These are phyloP conservation scores for Chaetomium sp. DNA, from an alignment of 2,329 filamentous ascomycete genomes.

Conservation along the genomic window DNA sequence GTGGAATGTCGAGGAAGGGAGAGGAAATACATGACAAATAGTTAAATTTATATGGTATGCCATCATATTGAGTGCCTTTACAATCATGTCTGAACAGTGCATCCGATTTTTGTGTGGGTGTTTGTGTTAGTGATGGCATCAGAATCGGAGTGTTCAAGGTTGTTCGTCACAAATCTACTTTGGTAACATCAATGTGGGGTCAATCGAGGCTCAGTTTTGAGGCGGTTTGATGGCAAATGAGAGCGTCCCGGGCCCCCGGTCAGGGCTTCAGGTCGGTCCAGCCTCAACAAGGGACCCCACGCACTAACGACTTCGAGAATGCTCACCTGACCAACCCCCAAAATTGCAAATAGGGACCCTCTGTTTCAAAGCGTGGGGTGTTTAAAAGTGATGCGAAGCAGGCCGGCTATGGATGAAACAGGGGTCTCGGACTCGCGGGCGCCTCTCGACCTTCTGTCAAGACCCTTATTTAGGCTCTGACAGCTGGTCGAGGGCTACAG, in stretches of 20 bases:
- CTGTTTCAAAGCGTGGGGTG: constrained; percentile 26
- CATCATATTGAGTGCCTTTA: neutral
- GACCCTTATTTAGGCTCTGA: neutral
- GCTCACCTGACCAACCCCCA: constrained; percentile 22
- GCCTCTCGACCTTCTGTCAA: neutral
- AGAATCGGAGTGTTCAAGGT: too few species aligned
- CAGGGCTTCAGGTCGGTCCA: constrained; percentile 18
- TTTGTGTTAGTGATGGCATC: neutral
- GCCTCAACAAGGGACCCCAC: constrained; percentile 20
- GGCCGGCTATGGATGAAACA: constrained; percentile 9
- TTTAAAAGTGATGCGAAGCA: neutral
- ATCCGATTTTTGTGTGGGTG: neutral
- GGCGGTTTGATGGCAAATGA: neutral
- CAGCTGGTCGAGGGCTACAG: neutral
- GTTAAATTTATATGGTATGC: neutral
- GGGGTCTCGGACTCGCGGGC: neutral
- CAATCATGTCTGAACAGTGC: neutral
- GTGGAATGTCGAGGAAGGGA: neutral
- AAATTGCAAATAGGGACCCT: constrained; percentile 23
- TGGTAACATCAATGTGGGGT: too few species aligned
- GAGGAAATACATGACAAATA: neutral
- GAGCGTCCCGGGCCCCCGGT: constrained; percentile 18
- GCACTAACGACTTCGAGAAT: constrained; percentile 14
- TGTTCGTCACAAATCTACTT: too few species aligned
- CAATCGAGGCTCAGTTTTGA: neutral